Percentiles rank a stretch among this genome's conserved stretches.
These are phyloP conservation scores for Hypoxylon fuscum DNA, from an alignment of 495 filamentous ascomycete species.

Conservation along the genomic window DNA sequence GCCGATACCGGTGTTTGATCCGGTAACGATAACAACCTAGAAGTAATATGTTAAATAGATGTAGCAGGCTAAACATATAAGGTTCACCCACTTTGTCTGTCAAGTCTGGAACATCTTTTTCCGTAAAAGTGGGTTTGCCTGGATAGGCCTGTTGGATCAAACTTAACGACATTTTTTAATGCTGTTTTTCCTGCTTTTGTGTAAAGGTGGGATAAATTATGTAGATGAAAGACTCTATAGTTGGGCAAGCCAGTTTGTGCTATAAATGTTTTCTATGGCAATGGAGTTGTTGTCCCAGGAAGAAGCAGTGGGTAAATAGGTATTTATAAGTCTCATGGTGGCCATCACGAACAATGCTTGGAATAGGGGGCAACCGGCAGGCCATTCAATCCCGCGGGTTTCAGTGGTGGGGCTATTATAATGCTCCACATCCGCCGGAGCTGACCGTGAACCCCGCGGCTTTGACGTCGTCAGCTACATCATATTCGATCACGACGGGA, in stretches of 20 bases:
- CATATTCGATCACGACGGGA: neutral
- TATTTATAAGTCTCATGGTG: no score
- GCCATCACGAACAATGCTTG: no score
- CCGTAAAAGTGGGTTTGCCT: constrained; percentile 42
- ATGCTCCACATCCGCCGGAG: neutral
- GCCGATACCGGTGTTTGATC: constrained; percentile 58
- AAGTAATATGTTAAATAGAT: neutral
- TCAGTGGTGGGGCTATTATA: neutral
- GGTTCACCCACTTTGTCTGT: constrained; percentile 28
- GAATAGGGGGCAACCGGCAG: no score
- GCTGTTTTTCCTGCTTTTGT: neutral
- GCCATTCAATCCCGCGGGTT: neutral
- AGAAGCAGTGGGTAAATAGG: no score
- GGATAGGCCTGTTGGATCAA: constrained; percentile 26
- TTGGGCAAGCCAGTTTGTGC: no score
- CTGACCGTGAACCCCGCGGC: neutral
- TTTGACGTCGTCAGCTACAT: neutral
- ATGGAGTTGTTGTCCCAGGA: no score
- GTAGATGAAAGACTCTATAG: no score
- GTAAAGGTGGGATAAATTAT: no score
- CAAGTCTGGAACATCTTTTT: constrained; percentile 44
- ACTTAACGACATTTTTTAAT: constrained; percentile 18
- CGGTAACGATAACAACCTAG: constrained; percentile 58
- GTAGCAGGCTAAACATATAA: no score
- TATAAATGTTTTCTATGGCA: no score